phyloP scores from a whole-genome alignment of 179 eudicot species.

The Spinacia oleracea region DNA sequence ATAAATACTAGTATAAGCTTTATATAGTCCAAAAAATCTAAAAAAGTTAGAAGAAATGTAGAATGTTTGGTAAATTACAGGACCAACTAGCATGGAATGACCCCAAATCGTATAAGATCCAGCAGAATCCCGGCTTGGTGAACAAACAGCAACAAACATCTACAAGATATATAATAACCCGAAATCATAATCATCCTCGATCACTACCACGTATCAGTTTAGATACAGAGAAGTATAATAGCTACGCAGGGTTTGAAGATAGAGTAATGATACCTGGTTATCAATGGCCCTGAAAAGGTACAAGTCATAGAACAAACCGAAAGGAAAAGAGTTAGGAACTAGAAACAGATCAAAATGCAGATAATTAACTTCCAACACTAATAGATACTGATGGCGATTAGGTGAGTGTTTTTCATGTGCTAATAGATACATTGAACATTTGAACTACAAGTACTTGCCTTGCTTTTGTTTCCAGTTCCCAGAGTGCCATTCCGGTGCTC shows the following conservation, averaged over 20 bases:
- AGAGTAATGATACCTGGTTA: slow-evolving; percentile 20
- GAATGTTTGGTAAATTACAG: neutral
- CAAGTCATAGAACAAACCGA: neutral
- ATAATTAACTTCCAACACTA: neutral
- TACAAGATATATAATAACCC: slow-evolving; percentile 5
- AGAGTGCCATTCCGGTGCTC: slow-evolving; percentile 46
- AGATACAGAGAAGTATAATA: neutral
- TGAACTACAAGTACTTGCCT: neutral
- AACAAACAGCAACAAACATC: slow-evolving; percentile 22
- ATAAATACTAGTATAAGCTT: neutral
- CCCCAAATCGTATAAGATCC: slow-evolving; percentile 25
- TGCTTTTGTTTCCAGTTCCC: slow-evolving; percentile 54
- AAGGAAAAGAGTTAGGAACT: neutral
- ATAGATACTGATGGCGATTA: neutral
- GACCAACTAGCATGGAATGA: slow-evolving; percentile 26
- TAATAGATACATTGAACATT: neutral
- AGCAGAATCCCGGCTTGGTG: slow-evolving; percentile 21
- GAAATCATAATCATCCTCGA: neutral
- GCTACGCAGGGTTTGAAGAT: neutral
- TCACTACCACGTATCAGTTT: too few relatives aligned
- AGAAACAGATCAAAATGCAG: neutral
- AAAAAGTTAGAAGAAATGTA: neutral
- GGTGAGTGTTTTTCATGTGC: too few relatives aligned
- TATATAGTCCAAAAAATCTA: neutral
- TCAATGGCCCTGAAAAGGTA: slow-evolving; percentile 25